Evolutionary conservation across 2,329 filamentous ascomycete genomes (phyloP), one percentile per base, ranked within the genome.

Genomic region (Bipolaris victoriae): DNA sequence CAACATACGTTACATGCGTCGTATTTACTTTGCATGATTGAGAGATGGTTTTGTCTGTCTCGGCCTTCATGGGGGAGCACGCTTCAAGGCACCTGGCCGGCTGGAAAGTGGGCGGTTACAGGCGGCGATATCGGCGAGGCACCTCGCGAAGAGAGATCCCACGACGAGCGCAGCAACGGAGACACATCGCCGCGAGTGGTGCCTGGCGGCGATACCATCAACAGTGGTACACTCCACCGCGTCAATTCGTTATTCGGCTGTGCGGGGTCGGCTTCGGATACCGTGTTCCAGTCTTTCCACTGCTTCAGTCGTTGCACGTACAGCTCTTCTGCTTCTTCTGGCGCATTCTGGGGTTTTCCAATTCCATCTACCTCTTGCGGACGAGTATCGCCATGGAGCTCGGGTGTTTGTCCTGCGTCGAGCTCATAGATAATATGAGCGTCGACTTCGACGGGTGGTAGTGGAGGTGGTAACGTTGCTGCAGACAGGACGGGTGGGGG

Each of bases 391-490:
- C 59, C 61, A 18, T 66, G 64, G 13, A 70, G 41, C 47, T 70
- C 68, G 9, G 68, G 65, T 7, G 68, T 53, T 5, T 39, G 57
- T 37, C 56, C 57, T 20, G 62, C 67, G 10, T 66, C 66, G 9
- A 70, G 52, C 46, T 70, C 68, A 43, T 70, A 60, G 13, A 70
- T 67, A 2, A 43, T 35, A 10, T 52, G 57, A 11, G 65, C 57
- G 41, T 70, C 68, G 18, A 61, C 65, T 54, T 70, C 68, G 24
- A 69, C 57, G 4, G 60, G 65, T 37, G 52, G 58, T 33, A n/a
- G 54, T 33, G 26, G 26, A 26, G 54, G 37, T 13, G 58, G 35
- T 20, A 37, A 7, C 9, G 22, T 29, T 29, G 46, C 33, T 39
- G 36, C 35, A 18, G 35, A 22, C 24, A 16, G 49, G 16, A 31